Evolutionary conservation across 345 rosid species (phyloP).

Genomic region (Ceriops decandra): DNA sequence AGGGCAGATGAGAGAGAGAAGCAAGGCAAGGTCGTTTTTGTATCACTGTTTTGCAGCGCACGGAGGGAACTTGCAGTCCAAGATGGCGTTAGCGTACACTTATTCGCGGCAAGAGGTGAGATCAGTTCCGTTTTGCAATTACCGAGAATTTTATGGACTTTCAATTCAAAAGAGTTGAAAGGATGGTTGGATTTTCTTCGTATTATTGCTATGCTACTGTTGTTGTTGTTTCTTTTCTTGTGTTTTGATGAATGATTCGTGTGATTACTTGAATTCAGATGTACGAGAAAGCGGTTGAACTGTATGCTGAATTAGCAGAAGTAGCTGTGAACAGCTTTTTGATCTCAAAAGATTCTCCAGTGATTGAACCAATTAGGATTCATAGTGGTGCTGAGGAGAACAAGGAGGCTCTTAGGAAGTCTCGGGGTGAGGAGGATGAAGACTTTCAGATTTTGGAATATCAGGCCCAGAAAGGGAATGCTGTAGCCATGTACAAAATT

Average conservation of each 20-base stretch:
- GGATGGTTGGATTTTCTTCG: too few relatives aligned
- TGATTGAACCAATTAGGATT: conserved; percentile 81
- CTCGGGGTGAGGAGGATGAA: conserved; percentile 94
- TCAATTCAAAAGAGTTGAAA: neutral
- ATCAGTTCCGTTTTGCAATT: neutral
- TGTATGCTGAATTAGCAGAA: conserved; percentile 89
- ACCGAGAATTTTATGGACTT: neutral
- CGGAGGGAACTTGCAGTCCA: conserved; percentile 85
- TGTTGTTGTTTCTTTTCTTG: neutral
- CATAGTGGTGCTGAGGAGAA: conserved; percentile 96
- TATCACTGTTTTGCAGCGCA: conserved; percentile 72
- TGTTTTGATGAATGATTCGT: neutral
- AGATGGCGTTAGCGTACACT: conserved; percentile 87
- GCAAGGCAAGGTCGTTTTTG: conserved; percentile 66
- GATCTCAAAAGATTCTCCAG: conserved; percentile 87
- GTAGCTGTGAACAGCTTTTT: conserved; percentile 84
- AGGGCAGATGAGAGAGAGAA: conserved; percentile 71
- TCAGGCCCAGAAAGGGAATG: conserved; percentile 96
- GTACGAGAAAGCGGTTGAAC: conserved; percentile 72
- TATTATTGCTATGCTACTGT: too few relatives aligned
- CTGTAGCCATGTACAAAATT: conserved; percentile 78
- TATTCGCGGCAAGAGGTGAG: conserved; percentile 88
- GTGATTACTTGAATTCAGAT: conserved; percentile 45
- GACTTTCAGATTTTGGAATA: conserved; percentile 95
- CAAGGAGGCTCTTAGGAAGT: conserved; percentile 83